Conservation (phyloP, 2,329 filamentous ascomycete genomes). For the Zymoseptoria brevis region DNA sequence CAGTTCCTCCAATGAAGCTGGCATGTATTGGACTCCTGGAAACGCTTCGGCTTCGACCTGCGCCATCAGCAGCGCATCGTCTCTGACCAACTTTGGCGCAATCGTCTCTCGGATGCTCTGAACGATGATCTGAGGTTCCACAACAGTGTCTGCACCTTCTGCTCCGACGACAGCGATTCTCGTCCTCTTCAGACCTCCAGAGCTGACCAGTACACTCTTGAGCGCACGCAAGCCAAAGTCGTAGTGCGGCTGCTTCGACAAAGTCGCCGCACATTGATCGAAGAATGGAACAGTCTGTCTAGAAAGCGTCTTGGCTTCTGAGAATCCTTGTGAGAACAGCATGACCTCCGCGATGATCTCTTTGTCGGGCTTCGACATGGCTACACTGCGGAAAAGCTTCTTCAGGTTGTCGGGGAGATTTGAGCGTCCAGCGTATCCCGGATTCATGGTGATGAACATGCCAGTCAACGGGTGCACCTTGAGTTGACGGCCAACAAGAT, state of each 20-base stretch:
- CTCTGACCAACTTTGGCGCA: conserved; percentile 88
- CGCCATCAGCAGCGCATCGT: conserved; percentile 82
- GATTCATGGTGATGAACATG: conserved; percentile 99
- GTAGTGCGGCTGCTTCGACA: conserved; percentile 97
- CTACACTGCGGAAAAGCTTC: conserved; percentile 97
- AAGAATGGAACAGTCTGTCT: conserved; percentile 98
- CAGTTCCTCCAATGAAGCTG: conserved; percentile 73
- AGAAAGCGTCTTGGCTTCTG: conserved; percentile 85
- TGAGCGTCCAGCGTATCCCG: conserved; percentile 93
- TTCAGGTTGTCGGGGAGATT: conserved; percentile 98
- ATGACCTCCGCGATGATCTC: conserved; percentile 99
- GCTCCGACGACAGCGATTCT: conserved; percentile 56
- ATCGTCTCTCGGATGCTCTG: conserved; percentile 98
- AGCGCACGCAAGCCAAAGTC: conserved; percentile 96
- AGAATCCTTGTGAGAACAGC: conserved; percentile 99
- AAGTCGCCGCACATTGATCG: conserved; percentile 68
- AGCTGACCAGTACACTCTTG: conserved; percentile 98
- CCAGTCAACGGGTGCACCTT: conserved; percentile 88
- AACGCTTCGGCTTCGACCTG: conserved; percentile 78
- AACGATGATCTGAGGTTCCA: conserved; percentile 95
- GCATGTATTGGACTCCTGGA: conserved; percentile 86
- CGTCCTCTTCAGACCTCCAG: conserved; percentile 85
- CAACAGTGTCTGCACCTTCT: conserved; percentile 52
- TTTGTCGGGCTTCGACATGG: conserved; percentile 99
- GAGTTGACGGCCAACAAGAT: conserved; percentile 84